Evolutionary conservation across 306 rosid species (phyloP).

Genomic region (Vigna hirtella): DNA sequence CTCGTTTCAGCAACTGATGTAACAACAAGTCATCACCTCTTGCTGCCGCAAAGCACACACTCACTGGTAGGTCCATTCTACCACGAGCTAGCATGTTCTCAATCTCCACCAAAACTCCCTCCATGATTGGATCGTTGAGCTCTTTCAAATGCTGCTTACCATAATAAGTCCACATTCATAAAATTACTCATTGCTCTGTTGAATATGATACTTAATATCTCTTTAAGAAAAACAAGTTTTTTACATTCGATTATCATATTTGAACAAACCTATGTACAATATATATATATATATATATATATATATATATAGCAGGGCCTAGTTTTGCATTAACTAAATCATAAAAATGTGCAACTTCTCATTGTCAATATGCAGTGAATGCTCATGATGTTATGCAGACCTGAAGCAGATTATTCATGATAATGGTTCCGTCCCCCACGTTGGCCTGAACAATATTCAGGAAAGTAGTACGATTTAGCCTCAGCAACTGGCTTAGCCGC

Average conservation of each 20-base stretch:
- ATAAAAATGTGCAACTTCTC: neutral
- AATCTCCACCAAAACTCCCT: slow-evolving; percentile 77
- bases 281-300: too few species aligned
- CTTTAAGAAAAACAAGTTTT: neutral
- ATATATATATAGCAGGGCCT: too few species aligned
- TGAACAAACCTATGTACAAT: neutral
- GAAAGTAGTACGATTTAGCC: slow-evolving; percentile 79
- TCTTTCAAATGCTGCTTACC: slow-evolving; percentile 76
- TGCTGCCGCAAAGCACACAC: slow-evolving; percentile 81
- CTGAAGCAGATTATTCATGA: slow-evolving; percentile 95
- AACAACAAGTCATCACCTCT: slow-evolving; percentile 87
- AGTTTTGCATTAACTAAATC: neutral
- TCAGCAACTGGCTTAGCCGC: slow-evolving; percentile 77
- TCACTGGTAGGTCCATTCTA: slow-evolving; percentile 81
- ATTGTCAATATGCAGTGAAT: neutral
- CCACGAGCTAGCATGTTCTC: slow-evolving; percentile 93
- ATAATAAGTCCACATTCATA: neutral
- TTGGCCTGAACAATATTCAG: slow-evolving; percentile 83
- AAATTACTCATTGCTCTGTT: neutral
- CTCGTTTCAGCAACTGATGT: slow-evolving; percentile 76
- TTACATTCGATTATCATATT: neutral
- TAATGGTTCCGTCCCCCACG: slow-evolving; percentile 87
- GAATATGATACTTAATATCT: neutral
- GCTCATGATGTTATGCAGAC: slow-evolving; percentile 50
- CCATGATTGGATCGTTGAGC: slow-evolving; percentile 77